phyloP scores from a whole-genome alignment of 306 rosid species.

The Inga laurina region DNA sequence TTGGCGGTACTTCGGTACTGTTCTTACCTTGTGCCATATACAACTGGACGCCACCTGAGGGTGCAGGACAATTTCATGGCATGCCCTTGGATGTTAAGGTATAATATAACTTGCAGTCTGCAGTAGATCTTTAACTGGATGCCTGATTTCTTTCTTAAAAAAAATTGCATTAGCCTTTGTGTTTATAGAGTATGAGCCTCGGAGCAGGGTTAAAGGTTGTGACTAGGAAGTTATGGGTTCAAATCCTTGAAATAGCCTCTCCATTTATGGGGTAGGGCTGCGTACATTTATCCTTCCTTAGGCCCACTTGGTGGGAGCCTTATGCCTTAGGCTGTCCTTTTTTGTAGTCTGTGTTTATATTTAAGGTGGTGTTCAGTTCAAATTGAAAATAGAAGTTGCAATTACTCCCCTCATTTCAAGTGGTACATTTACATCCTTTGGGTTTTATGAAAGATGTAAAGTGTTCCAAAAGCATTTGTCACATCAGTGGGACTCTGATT shows the following conservation, averaged over 20 bases:
- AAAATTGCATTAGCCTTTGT: too few relatives aligned
- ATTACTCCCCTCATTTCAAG: not conserved
- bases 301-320: too few relatives aligned
- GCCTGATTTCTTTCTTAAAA: not conserved
- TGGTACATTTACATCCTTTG: not conserved
- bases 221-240: too few relatives aligned
- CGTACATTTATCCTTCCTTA: too few relatives aligned
- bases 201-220: too few relatives aligned
- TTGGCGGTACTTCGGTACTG: conserved; percentile 61
- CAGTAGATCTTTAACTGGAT: conserved; percentile 12
- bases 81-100: conserved; percentile 96
- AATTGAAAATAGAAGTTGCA: not conserved
- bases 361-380: not conserved
- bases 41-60: conserved; percentile 99
- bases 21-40: conserved; percentile 79
- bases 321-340: too few relatives aligned
- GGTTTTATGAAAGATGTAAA: not conserved
- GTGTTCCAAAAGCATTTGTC: not conserved
- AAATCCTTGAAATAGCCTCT: too few relatives aligned
- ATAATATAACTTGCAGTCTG: not conserved
- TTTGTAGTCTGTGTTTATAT: too few relatives aligned
- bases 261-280: too few relatives aligned
- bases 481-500: not conserved
- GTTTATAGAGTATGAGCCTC: too few relatives aligned
- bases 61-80: conserved; percentile 98